Evolutionary conservation across 495 filamentous ascomycete genomes (phyloP).

Genomic region (Xylaria curta): DNA sequence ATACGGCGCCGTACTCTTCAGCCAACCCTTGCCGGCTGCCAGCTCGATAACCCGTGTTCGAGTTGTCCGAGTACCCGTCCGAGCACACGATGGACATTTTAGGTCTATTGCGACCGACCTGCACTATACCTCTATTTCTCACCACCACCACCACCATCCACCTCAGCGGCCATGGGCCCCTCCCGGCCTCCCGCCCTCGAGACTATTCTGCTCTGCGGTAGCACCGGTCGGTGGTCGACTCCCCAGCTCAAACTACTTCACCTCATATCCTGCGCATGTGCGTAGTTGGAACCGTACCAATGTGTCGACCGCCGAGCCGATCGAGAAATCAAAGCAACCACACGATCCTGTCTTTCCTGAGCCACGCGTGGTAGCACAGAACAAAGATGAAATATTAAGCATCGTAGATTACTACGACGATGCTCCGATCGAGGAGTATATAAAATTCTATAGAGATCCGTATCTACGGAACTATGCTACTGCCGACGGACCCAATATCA

Average conservation of each 20-base stretch:
- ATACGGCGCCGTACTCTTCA: conserved; percentile 55
- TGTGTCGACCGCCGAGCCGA: conserved; percentile 1
- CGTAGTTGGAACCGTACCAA: conserved; percentile 35
- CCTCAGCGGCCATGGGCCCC: conserved; percentile 17
- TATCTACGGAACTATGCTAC: conserved; percentile 56
- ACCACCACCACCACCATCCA: conserved; percentile 15
- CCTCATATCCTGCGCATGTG: conserved; percentile 7
- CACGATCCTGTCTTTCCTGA: neutral
- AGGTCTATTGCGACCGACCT: conserved; percentile 18
- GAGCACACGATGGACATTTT: conserved; percentile 18
- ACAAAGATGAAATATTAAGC: conserved; percentile 52
- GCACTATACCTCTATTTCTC: neutral
- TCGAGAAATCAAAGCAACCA: conserved; percentile 3
- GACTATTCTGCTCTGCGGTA: conserved; percentile 31
- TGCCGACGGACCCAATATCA: conserved; percentile 49
- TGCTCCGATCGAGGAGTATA: conserved; percentile 52
- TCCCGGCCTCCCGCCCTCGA: conserved; percentile 13
- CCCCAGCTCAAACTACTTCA: conserved; percentile 27
- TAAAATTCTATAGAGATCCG: conserved; percentile 52
- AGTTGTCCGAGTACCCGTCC: conserved; percentile 23
- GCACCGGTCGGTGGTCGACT: conserved; percentile 27
- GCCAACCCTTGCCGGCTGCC: conserved; percentile 44
- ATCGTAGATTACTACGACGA: conserved; percentile 56
- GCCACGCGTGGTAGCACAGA: neutral
- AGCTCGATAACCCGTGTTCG: conserved; percentile 23